Evolutionary conservation across 352 stramenopile genomes (phyloP).

Genomic region (Globisporangium uncinulatum): DNA sequence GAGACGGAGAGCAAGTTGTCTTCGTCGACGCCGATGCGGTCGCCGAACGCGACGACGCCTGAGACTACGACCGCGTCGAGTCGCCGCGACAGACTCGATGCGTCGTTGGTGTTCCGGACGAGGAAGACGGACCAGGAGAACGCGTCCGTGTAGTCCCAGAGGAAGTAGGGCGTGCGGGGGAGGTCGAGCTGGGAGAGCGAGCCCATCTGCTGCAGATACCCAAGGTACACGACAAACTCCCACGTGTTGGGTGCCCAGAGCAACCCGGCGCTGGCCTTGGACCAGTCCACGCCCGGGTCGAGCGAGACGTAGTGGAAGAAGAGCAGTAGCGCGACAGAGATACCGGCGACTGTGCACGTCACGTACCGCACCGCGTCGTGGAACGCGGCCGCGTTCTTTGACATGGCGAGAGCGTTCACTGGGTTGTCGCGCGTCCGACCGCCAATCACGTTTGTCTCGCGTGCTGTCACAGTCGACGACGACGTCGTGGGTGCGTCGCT

Average conservation of each 20-base stretch:
- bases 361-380: slow-evolving; percentile 50
- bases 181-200: slow-evolving; percentile 54
- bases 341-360: slow-evolving; percentile 46
- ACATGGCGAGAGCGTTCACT: slow-evolving; percentile 39
- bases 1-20: slow-evolving; percentile 32
- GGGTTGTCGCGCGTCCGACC: slow-evolving; percentile 40
- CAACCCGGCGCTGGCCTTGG: slow-evolving; percentile 12
- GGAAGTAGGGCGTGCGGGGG: slow-evolving; percentile 52
- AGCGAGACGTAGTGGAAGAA: slow-evolving; percentile 62
- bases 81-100: slow-evolving; percentile 17
- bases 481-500: slow-evolving; percentile 2
- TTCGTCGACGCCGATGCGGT: slow-evolving; percentile 48
- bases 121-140: slow-evolving; percentile 72
- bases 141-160: slow-evolving; percentile 65
- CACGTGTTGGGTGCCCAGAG: slow-evolving; percentile 68
- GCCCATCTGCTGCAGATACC: slow-evolving; percentile 66
- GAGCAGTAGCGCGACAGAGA: slow-evolving; percentile 52
- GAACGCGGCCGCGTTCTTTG: slow-evolving; percentile 25
- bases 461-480: background rate
- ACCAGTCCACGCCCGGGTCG: slow-evolving; percentile 34
- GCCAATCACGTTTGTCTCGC: slow-evolving; percentile 35
- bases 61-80: slow-evolving; percentile 45
- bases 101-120: slow-evolving; percentile 17
- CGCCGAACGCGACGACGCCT: slow-evolving; percentile 50
- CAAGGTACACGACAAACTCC: slow-evolving; percentile 64